A percentile compares a stretch with the other conserved stretches of the same genome.
Conservation (phyloP, 164 flowering plant species). For the Nelumbo lutea region DNA sequence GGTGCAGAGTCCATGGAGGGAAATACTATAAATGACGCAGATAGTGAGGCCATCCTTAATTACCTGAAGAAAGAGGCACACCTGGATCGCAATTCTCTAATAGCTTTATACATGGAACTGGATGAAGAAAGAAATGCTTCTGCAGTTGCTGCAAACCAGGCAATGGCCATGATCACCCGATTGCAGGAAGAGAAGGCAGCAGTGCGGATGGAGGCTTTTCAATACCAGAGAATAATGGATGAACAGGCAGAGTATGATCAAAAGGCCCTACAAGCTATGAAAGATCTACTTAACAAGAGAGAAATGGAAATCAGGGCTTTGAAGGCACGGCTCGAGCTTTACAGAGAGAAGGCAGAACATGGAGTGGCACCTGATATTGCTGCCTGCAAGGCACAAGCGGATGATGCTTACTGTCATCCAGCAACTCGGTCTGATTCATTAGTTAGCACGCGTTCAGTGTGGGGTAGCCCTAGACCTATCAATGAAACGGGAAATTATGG, state of each 20-base stretch:
- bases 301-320: constrained; percentile 57
- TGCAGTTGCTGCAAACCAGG: constrained; percentile 72
- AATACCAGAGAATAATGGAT: constrained; percentile 94
- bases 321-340: constrained; percentile 46
- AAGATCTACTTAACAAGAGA: constrained; percentile 44
- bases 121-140: constrained; percentile 89
- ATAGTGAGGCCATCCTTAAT: constrained; percentile 37
- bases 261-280: constrained; percentile 58
- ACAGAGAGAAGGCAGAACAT: constrained; percentile 30
- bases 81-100: constrained; percentile 47
- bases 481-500: constrained; percentile 15
- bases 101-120: constrained; percentile 56
- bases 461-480: constrained; percentile 14
- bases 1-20: constrained; percentile 29
- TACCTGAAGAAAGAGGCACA: constrained; percentile 55
- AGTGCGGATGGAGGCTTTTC: constrained; percentile 83
- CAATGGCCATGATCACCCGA: constrained; percentile 92
- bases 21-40: constrained; percentile 27
- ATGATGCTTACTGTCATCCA: constrained; percentile 17
- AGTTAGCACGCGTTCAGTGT: constrained; percentile 24
- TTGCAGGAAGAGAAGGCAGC: constrained; percentile 88
- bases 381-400: constrained; percentile 16
- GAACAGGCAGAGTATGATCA: constrained; percentile 88
- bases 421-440: constrained; percentile 27
- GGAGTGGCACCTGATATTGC: constrained; percentile 15